Conservation (phyloP, 805 yeast species). For the Suhomyces pyralidae region DNA sequence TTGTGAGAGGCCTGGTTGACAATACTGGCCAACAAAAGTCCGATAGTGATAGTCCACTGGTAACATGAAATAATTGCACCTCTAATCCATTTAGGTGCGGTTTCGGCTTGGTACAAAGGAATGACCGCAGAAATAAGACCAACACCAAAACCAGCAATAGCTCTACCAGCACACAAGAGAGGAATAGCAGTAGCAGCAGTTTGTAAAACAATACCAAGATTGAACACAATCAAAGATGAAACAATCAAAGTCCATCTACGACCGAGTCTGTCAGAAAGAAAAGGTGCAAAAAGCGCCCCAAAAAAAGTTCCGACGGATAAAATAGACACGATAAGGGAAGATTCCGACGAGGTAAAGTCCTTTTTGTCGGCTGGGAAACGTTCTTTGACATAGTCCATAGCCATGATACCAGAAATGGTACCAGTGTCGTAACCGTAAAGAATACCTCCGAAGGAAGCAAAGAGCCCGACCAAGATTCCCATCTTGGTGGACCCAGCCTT, state of each 20-base stretch:
- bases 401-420: conserved; percentile 41
- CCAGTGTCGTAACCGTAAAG: conserved; percentile 45
- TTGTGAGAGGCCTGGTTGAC: conserved; percentile 35
- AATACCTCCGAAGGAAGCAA: conserved; percentile 42
- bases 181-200: conserved; percentile 34
- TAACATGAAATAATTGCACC: conserved; percentile 42
- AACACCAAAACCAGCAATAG: conserved; percentile 41
- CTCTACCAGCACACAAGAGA: conserved; percentile 38
- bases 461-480: conserved; percentile 39
- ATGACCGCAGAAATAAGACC: conserved; percentile 40
- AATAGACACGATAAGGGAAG: conserved; percentile 26
- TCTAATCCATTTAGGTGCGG: conserved; percentile 42
- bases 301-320: conserved; percentile 43
- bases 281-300: conserved; percentile 38
- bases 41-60: conserved; percentile 40
- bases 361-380: conserved; percentile 16
- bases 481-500: conserved; percentile 43
- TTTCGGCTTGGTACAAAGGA: conserved; percentile 41
- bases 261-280: conserved; percentile 36
- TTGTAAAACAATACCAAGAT: conserved; percentile 38
- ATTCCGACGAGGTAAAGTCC: conserved; percentile 18
- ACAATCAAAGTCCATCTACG: conserved; percentile 37
- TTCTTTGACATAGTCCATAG: conserved; percentile 35
- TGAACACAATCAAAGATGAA: conserved; percentile 32
- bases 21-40: conserved; percentile 36